Conservation (phyloP, 371 early-diverging fungal species). For the Mortierella sp. region DNA sequence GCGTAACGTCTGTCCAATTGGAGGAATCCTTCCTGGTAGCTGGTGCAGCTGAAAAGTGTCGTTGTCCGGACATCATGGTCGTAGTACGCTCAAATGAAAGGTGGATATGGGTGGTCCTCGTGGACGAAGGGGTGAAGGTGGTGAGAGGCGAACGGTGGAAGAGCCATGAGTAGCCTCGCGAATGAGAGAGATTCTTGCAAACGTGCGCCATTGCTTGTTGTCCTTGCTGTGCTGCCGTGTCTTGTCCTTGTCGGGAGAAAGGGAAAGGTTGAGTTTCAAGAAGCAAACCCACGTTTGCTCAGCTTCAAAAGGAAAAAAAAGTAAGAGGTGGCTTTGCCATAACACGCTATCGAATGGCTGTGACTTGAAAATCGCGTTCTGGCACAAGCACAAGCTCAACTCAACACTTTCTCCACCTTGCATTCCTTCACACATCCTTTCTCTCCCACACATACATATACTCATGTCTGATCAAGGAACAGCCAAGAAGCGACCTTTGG, state of each 20-base stretch:
- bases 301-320: slow-evolving; percentile 1
- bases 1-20: neutral
- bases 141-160: neutral
- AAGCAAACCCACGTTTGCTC: neutral
- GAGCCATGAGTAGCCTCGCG: neutral
- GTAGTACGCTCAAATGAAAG: neutral
- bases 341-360: neutral
- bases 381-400: too few species aligned
- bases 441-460: neutral
- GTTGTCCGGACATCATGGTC: neutral
- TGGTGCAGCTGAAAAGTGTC: neutral
- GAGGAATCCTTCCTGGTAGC: neutral
- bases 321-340: slow-evolving; percentile 8
- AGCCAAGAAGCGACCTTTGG: slow-evolving; percentile 31
- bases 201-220: slow-evolving; percentile 17
- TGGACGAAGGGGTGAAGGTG: neutral
- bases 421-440: neutral
- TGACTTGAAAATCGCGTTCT: neutral
- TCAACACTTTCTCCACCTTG: neutral
- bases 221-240: neutral
- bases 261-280: neutral
- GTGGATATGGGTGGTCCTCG: neutral
- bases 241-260: neutral
- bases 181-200: slow-evolving; percentile 19
- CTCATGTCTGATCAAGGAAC: slow-evolving; percentile 32